Conservation (phyloP, 225 moss, liverwort and hornwort genomes). For the Neckera pumila region DNA sequence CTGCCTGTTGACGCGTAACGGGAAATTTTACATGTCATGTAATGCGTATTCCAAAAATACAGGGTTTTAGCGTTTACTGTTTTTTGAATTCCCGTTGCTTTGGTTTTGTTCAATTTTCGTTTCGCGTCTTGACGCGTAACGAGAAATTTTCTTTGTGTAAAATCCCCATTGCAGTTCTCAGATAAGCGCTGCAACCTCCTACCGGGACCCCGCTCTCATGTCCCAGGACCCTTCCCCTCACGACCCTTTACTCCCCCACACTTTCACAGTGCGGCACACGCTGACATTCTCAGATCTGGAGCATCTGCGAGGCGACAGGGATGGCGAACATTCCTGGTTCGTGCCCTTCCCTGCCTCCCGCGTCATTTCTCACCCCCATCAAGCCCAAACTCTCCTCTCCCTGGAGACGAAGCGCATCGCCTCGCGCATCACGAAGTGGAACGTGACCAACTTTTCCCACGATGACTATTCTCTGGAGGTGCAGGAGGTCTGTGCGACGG, state of each 20-base stretch:
- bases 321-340: slow-evolving; percentile 31
- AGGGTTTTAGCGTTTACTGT: neutral
- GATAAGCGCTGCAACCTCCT: neutral
- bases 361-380: neutral
- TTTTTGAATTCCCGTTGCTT: neutral
- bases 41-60: neutral
- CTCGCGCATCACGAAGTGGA: slow-evolving; percentile 11
- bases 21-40: neutral
- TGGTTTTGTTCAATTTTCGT: neutral
- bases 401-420: slow-evolving; percentile 15
- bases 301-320: neutral
- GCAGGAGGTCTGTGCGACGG: slow-evolving; percentile 10
- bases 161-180: neutral
- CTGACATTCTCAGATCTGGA: slow-evolving; percentile 9
- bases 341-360: slow-evolving; percentile 23
- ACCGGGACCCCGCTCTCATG: neutral
- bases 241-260: neutral
- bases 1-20: neutral
- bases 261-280: slow-evolving; percentile 24
- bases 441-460: slow-evolving; percentile 5
- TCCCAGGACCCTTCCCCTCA: neutral
- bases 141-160: neutral
- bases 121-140: neutral
- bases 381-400: slow-evolving; percentile 2
- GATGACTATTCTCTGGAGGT: slow-evolving; percentile 15